These are phyloP conservation scores for Copromyces sp. DNA, from an alignment of 495 filamentous ascomycete genomes.

Conservation along the genomic window DNA sequence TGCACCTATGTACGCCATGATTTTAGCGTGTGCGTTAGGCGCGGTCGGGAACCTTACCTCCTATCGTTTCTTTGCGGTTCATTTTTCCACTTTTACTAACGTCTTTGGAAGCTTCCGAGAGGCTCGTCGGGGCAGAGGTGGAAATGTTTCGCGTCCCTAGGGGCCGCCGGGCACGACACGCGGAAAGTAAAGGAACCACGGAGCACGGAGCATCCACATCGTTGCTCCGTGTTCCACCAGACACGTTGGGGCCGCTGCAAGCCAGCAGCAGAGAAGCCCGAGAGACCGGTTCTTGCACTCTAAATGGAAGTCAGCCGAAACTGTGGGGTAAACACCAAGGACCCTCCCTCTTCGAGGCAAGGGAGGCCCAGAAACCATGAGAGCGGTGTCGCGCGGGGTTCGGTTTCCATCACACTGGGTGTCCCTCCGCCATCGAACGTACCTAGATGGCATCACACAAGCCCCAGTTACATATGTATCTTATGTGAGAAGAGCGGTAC, in stretches of 20 bases:
- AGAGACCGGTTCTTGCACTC: background rate
- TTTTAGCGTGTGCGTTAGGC: background rate
- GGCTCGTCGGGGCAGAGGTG: background rate
- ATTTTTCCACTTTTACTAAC: background rate
- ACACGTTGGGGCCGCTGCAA: background rate
- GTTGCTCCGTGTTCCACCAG: background rate
- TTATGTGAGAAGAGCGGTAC: background rate
- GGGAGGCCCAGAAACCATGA: background rate
- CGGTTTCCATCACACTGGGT: background rate
- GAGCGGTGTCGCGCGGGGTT: background rate
- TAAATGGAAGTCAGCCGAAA: background rate
- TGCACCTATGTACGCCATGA: background rate
- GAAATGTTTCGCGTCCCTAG: background rate
- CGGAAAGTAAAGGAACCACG: background rate
- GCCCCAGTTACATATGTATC: background rate
- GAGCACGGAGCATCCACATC: background rate
- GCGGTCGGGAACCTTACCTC: background rate
- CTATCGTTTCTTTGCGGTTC: background rate
- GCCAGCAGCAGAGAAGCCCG: background rate
- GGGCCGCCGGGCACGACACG: background rate
- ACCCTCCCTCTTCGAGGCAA: background rate
- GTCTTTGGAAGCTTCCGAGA: background rate
- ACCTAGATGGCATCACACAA: background rate
- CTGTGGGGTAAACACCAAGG: background rate
- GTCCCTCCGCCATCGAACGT: background rate